These are phyloP conservation scores for Myrica gale DNA, from an alignment of 306 rosid genomes.

Conservation along the genomic window DNA sequence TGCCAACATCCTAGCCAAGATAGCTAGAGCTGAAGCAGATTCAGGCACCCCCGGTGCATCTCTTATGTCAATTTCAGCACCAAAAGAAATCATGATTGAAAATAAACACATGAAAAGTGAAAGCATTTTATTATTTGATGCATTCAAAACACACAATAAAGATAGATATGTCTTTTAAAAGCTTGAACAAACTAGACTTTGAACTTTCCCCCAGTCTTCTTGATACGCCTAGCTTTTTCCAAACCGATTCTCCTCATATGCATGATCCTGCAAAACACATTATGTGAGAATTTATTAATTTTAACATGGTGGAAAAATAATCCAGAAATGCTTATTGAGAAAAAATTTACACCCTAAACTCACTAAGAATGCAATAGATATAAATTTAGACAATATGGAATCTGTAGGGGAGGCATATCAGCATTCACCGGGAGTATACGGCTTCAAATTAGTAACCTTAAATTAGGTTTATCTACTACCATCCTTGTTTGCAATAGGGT, in stretches of 20 bases:
- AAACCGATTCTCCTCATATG: conserved; percentile 33
- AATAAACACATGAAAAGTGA: conserved; percentile 7
- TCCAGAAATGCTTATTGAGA: neutral
- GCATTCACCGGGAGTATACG: neutral
- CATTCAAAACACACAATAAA: conserved; percentile 31
- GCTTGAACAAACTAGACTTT: conserved; percentile 47
- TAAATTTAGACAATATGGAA: neutral
- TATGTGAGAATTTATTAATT: conserved; percentile 21
- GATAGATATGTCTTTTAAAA: conserved; percentile 29
- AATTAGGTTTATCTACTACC: neutral
- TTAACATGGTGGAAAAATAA: neutral
- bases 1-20: conserved; percentile 32
- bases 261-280: conserved; percentile 42
- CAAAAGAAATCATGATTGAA: conserved; percentile 12
- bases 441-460: neutral
- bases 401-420: neutral
- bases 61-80: conserved; percentile 48
- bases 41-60: conserved; percentile 99
- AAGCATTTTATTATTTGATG: conserved; percentile 44
- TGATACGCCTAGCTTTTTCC: conserved; percentile 33
- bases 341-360: neutral
- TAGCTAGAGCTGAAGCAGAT: conserved; percentile 56
- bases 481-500: neutral
- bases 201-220: conserved; percentile 42
- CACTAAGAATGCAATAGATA: neutral